Base-by-base conservation (phyloP, 2,329 filamentous ascomycete species). In the Hypoxylon sp. region DNA sequence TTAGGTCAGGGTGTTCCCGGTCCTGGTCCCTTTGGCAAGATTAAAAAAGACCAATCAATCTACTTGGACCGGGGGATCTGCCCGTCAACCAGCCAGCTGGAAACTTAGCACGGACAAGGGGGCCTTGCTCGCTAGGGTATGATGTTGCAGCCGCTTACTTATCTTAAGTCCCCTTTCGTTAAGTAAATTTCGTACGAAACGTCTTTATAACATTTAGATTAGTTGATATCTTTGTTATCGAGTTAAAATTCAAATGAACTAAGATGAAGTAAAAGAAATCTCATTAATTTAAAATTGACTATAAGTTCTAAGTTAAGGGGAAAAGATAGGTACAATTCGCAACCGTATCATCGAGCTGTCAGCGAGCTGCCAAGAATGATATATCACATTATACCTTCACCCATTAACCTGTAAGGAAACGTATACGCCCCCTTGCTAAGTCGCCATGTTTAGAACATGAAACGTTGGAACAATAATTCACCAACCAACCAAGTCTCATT, bases 61-160 rank as follows among this genome's bases (percentile, higher is more conserved):
- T 63, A 62, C 50, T 22, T 53, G 58, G 66, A 66, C 70, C 66
- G 62, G 71, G 70, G 72, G 71, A 75, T 74, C 73, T 69, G 69
- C 62, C 71, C 69, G 70, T 76, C 63, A 75, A 75, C 74, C 74
- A 72, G 60, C 73, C 73, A 69, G 73, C 74, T 75, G 74, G 74
- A 70, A 75, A 71, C 69, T 63, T 63, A 64, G 52, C 48, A 63
- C 19, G 35, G 52, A 71, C 61, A 59, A 55, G 61, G 69, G 29
- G 37, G 6, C 52, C 64, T 50, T 53, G 57, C 44, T 39, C 39
- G 14, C 50, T 33, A 57, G 47, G 60, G 51, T 64, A 63, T 33
- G 50, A 63, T 69, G 53, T 68, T 67, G 39, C 60, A 69, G 58
- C 62, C 58, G 65, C 65, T 68, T 55, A 53, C 54, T 44, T 59